Evolutionary conservation across 179 eudicot species (phyloP), one percentile per base, ranked within the genome.

Genomic region (Drosera spatulata): DNA sequence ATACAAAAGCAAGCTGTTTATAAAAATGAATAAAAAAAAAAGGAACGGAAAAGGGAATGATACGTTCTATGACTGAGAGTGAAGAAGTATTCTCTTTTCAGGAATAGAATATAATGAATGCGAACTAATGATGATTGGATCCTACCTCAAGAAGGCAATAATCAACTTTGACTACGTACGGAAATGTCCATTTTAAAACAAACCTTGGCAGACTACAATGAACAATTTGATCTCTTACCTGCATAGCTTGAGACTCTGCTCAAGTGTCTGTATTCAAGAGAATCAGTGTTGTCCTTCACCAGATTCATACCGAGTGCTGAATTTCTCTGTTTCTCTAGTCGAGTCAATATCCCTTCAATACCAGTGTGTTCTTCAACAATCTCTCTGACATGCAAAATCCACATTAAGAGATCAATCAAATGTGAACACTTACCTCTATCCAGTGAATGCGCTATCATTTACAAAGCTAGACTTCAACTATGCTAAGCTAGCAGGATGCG

Each of bases 281-380:
- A 60, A 59, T 40, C 41, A 61, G 56, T 50, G 43, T 68, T 79
- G 57, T 71, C 64, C 63, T 56, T 76, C 64, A 56, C 73, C 71
- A 73, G n/a, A 60, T 56, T 61, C 55, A 78, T 53, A 53, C 87
- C 86, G 52, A 86, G 68, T 50, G 71, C 79, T 53, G 72, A 53
- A 65, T 75, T 78, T 72, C 99, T 86, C 64, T 86, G 79, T 72
- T 69, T 86, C 76, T 86, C 88, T 69, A 93, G 73, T 61, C 97
- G 77, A 66, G 59, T 72, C 69, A 93, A 62, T 73, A 93, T 93
- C 53, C 99, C 99, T 53, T 85, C 82, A 62, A 93, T 76, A 65
- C 95, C 99, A 41, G 64, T 61, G 39, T 82, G 78, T 52, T 74
- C 82, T 46, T 62, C 65, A 48, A 15, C 69, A 41, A 33, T 39